Evolutionary conservation across 371 early-diverging fungal species (phyloP).

Genomic region (Mycotypha africana): DNA sequence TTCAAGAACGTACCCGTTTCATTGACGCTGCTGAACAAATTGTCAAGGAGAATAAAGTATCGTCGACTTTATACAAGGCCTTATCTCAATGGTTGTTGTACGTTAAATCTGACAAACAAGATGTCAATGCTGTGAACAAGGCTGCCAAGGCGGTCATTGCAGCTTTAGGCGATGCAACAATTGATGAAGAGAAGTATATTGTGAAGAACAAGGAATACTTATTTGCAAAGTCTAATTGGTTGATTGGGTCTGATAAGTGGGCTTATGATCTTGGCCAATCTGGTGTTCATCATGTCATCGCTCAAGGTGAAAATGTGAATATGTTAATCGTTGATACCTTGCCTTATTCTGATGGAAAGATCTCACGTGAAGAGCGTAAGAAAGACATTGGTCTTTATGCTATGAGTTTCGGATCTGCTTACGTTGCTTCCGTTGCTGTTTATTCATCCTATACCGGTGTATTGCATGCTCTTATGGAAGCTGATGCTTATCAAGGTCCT

Average conservation of each 20-base stretch:
- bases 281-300: conserved; percentile 87
- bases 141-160: conserved; percentile 31
- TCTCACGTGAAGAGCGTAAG: conserved; percentile 52
- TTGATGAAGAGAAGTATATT: conserved; percentile 26
- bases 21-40: conserved; percentile 54
- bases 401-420: conserved; percentile 86
- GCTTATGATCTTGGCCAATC: conserved; percentile 82
- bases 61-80: conserved; percentile 50
- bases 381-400: conserved; percentile 94
- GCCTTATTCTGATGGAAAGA: conserved; percentile 70
- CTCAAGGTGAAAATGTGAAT: conserved; percentile 82
- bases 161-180: conserved; percentile 18
- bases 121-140: conserved; percentile 33
- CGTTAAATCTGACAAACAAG: conserved; percentile 49
- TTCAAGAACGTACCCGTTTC: conserved; percentile 68
- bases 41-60: conserved; percentile 47
- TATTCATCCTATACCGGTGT: conserved; percentile 86
- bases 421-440: conserved; percentile 87
- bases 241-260: conserved; percentile 85
- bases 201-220: conserved; percentile 35
- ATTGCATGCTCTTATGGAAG: conserved; percentile 81
- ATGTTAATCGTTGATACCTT: conserved; percentile 83
- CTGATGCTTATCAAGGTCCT: conserved; percentile 87
- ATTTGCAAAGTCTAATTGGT: conserved; percentile 72
- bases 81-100: conserved; percentile 67